A percentile compares a stretch with the other conserved stretches of the same genome.
Evolutionary conservation across 2,329 filamentous ascomycete species (phyloP).

Genomic region (Botrytis pseudocinerea): DNA sequence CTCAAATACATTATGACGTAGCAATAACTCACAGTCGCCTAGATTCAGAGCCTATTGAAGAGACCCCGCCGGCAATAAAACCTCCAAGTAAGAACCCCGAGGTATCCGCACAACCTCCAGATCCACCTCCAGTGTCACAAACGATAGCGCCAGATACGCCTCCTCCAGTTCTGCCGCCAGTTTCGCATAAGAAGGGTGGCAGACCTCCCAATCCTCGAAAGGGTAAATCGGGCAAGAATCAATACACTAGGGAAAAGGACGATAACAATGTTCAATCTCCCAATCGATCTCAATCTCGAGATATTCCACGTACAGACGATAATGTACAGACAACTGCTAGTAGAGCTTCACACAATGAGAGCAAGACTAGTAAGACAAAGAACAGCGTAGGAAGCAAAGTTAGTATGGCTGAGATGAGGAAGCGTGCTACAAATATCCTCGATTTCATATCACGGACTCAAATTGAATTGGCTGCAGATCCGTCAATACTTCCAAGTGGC

Average conservation of each 20-base stretch:
- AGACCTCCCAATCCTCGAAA: slow-evolving; percentile 66
- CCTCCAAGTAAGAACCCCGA: slow-evolving; percentile 39
- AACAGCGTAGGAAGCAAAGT: slow-evolving; percentile 57
- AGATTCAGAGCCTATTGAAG: slow-evolving; percentile 75
- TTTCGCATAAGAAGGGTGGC: slow-evolving; percentile 61
- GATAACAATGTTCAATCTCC: slow-evolving; percentile 55
- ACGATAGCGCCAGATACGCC: slow-evolving; percentile 51
- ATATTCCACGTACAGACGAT: slow-evolving; percentile 45
- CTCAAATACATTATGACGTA: slow-evolving; percentile 2
- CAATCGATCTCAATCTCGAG: slow-evolving; percentile 52
- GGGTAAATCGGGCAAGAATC: slow-evolving; percentile 70
- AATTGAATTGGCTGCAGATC: slow-evolving; percentile 76
- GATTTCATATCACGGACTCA: slow-evolving; percentile 90
- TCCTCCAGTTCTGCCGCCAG: slow-evolving; percentile 45
- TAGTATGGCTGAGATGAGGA: slow-evolving; percentile 85
- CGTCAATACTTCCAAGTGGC: slow-evolving; percentile 44
- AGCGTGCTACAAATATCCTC: slow-evolving; percentile 78
- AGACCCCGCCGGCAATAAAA: slow-evolving; percentile 54
- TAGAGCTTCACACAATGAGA: slow-evolving; percentile 43
- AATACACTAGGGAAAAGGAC: slow-evolving; percentile 78
- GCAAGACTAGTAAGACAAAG: slow-evolving; percentile 39
- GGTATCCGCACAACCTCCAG: slow-evolving; percentile 38
- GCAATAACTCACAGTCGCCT: slow-evolving; percentile 43
- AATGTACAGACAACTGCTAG: slow-evolving; percentile 49
- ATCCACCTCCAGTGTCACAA: slow-evolving; percentile 50